Evolutionary conservation across 192 early-diverging fungal species (phyloP), one percentile per base, ranked within the genome.

Genomic region (Phlyctochytrium arcticum): DNA sequence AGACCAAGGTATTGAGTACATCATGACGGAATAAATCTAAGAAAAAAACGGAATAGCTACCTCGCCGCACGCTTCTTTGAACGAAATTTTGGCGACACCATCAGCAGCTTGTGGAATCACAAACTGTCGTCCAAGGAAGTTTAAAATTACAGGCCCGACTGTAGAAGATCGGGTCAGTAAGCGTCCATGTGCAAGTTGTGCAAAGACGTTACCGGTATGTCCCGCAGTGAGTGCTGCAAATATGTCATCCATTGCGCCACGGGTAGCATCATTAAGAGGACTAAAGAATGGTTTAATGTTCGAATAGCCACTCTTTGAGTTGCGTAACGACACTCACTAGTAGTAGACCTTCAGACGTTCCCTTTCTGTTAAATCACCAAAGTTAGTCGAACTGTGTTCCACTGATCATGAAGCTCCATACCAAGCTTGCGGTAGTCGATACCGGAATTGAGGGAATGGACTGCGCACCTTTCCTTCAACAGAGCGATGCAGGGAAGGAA

Each of bases 401-500:
- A n/a, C n/a, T n/a, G n/a, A n/a, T n/a, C n/a, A n/a, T n/a, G n/a
- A n/a, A n/a, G n/a, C n/a, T n/a, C n/a, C 36, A 83, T 61, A 63
- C 73, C 68, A 36, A 60, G 49, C 37, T 84, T 85, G n/a, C 96
- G 83, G 69, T 96, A 97, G 70, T 98, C 96, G 4, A 90, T 90
- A 29, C 94, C 92, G 12, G 92, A 92, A 73, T 94, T 83, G 39
- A 98, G 69, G 55, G 83, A 83, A 39, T 94, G 85, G 29, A 97
- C 87, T 19, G 83, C 68, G 74, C 92, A 95, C 12, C 81, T 71
- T 36, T 88, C 68, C 67, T 96, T 92, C 48, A 98, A 64, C 46
- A 96, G 69, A 5, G 87, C 87, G 33, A 98, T 98, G 55, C 90
- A 89, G 0, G 96, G 96, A 54, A 98, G 34, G 65, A 98, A 98